phyloP scores from a whole-genome alignment of 441 rosid genomes.

The Erodium trifolium region DNA sequence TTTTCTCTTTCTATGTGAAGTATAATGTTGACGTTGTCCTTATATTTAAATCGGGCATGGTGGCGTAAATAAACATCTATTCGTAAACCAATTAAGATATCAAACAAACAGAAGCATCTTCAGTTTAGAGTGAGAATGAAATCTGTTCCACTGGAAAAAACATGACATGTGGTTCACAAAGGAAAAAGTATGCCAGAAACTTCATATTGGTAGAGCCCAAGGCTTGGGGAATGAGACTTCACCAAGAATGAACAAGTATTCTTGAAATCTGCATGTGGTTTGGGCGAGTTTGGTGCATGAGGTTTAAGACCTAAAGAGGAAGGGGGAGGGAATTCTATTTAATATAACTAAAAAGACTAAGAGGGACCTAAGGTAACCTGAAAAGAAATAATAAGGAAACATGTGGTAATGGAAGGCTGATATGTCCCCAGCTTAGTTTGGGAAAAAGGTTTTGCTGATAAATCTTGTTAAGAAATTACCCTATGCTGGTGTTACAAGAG shows the following conservation, averaged over 20 bases:
- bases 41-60: neutral
- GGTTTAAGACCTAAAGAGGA: too few relatives aligned
- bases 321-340: too few relatives aligned
- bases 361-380: neutral
- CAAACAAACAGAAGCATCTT: too few relatives aligned
- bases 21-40: neutral
- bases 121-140: neutral
- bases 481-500: conserved; percentile 7
- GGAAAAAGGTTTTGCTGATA: neutral
- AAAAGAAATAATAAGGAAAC: neutral
- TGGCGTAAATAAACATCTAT: neutral
- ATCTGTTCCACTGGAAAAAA: neutral
- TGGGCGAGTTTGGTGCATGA: neutral
- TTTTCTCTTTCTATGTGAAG: neutral
- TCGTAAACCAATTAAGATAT: neutral
- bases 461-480: neutral
- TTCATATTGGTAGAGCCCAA: neutral
- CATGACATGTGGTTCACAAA: neutral
- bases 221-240: neutral
- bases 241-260: neutral
- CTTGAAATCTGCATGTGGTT: conserved; percentile 3
- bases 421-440: conserved; percentile 3
- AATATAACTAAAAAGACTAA: too few relatives aligned
- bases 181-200: neutral
- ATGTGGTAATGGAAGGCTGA: neutral